Percentiles rank a stretch among this genome's conserved stretches.
Evolutionary conservation across 441 rosid genomes (phyloP).

Genomic region (Gossypium schwendimanii): DNA sequence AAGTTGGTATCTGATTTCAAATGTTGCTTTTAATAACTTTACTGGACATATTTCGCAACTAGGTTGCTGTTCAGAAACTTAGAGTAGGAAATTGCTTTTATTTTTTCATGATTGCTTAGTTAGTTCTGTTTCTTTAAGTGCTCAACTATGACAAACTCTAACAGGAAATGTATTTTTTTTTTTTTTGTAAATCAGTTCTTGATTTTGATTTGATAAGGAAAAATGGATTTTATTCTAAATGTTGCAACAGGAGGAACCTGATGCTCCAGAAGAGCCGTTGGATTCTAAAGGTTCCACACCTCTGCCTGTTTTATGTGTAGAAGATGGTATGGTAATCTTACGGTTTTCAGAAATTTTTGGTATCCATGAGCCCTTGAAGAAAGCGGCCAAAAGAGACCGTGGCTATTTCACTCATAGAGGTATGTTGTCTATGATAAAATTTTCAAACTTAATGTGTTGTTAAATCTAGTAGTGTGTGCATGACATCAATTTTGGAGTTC

Average conservation of each 20-base stretch:
- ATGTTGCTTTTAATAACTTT: neutral
- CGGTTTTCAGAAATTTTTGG: constrained; percentile 95
- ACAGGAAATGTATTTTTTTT: neutral
- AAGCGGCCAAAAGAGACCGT: constrained; percentile 53
- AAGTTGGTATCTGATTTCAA: neutral
- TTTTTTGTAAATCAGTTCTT: neutral
- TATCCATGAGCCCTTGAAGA: constrained; percentile 70
- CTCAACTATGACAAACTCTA: neutral
- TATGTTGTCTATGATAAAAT: constrained; percentile 22
- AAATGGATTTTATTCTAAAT: neutral
- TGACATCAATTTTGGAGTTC: constrained; percentile 6
- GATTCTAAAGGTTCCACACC: constrained; percentile 50
- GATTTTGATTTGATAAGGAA: constrained; percentile 1
- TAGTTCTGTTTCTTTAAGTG: neutral
- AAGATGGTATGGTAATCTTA: constrained; percentile 79
- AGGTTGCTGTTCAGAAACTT: neutral
- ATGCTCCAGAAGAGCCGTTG: constrained; percentile 31
- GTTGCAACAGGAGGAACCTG: constrained; percentile 43
- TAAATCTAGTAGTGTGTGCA: neutral
- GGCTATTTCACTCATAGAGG: constrained; percentile 57
- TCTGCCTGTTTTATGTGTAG: constrained; percentile 75
- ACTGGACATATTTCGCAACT: neutral
- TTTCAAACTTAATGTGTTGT: neutral
- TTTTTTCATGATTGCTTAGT: neutral
- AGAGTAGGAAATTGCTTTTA: neutral